Percentiles rank a stretch among this genome's conserved stretches.
phyloP scores from a whole-genome alignment of 176 grass and related monocot species.

The Elymus sibiricus region DNA sequence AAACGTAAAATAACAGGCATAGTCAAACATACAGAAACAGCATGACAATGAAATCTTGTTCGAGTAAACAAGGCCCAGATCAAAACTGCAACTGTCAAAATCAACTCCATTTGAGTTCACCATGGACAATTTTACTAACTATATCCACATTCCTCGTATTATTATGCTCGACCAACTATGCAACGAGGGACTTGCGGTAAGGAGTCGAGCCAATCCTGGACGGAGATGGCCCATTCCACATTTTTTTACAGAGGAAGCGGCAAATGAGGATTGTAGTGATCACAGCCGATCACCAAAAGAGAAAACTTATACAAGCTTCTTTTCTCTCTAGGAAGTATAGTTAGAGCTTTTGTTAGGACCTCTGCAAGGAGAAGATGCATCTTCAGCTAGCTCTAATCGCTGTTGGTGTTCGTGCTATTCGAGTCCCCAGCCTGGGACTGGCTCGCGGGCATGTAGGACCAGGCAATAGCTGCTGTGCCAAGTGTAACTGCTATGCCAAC shows the following conservation, averaged over 20 bases:
- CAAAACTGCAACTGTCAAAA: constrained; percentile 35
- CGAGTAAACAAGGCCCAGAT: background rate
- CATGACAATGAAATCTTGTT: background rate
- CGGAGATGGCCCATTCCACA: constrained; percentile 47
- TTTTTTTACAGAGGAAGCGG: constrained; percentile 46
- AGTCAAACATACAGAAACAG: background rate
- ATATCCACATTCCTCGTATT: constrained; percentile 50
- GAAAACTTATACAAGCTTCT: constrained; percentile 43
- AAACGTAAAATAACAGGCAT: background rate
- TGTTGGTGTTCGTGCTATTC: constrained; percentile 24
- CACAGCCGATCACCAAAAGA: constrained; percentile 50
- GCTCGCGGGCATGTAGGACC: constrained; percentile 70
- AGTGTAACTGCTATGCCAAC: constrained; percentile 79
- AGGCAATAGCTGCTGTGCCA: constrained; percentile 63
- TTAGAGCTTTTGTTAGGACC: constrained; percentile 57
- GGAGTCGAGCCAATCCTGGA: constrained; percentile 46
- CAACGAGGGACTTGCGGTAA: constrained; percentile 29
- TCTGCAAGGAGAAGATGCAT: constrained; percentile 33
- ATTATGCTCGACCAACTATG: constrained; percentile 49
- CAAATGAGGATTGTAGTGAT: constrained; percentile 39
- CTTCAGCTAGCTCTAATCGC: constrained; percentile 41
- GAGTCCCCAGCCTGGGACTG: constrained; percentile 31
- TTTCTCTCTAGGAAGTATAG: constrained; percentile 47
- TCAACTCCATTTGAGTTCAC: constrained; percentile 30
- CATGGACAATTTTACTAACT: constrained; percentile 19